Evolutionary conservation across 192 early-diverging fungal species (phyloP).

Genomic region (Backusella liffmaniae): DNA sequence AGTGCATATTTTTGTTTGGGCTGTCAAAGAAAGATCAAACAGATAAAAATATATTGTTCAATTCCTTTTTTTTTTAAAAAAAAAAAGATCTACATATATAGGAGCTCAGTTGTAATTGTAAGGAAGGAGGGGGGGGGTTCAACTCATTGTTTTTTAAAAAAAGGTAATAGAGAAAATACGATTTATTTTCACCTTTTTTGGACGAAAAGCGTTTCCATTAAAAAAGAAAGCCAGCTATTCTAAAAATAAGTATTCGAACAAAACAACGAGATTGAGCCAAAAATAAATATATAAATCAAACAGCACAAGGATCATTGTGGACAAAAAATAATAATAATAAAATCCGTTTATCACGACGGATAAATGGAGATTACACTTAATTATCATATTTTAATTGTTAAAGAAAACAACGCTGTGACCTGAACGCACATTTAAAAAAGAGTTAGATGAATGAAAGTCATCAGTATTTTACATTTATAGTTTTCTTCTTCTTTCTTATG

Average conservation of each 20-base stretch:
- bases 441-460: too few species aligned
- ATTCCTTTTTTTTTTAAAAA: too few species aligned
- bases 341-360: not conserved
- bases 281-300: not conserved
- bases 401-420: not conserved
- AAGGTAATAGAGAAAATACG: not conserved
- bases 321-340: not conserved
- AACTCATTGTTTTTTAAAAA: not conserved
- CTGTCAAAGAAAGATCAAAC: too few species aligned
- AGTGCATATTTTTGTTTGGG: too few species aligned
- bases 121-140: not conserved
- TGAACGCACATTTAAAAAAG: not conserved
- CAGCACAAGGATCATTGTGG: not conserved
- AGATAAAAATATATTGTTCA: too few species aligned
- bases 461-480: too few species aligned
- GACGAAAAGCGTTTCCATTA: not conserved
- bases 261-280: not conserved
- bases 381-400: too few species aligned
- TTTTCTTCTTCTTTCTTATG: too few species aligned
- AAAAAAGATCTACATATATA: too few species aligned
- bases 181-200: not conserved
- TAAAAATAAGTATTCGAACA: not conserved
- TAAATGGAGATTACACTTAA: not conserved
- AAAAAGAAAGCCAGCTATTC: not conserved
- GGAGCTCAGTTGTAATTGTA: not conserved